A percentile compares a stretch with the other conserved stretches of the same genome.
These are phyloP conservation scores for Tetracentron sinense DNA, from an alignment of 164 flowering plant genomes.

Conservation along the genomic window DNA sequence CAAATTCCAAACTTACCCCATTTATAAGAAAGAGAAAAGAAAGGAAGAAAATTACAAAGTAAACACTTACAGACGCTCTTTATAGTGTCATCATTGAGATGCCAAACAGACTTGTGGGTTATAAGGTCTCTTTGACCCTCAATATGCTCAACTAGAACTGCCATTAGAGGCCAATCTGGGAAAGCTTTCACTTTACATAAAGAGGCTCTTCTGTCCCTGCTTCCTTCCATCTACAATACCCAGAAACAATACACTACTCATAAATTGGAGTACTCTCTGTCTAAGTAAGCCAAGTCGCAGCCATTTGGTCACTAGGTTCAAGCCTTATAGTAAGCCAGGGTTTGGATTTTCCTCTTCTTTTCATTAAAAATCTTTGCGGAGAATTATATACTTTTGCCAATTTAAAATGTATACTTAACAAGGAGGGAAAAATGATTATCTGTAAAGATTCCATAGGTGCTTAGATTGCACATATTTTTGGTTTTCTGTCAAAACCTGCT, in stretches of 20 bases:
- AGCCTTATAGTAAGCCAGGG: too few species aligned
- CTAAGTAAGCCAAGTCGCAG: too few species aligned
- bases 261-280: too few species aligned
- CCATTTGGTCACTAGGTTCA: too few species aligned
- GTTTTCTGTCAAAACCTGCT: too few species aligned
- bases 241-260: not conserved
- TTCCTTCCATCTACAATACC: constrained; percentile 21
- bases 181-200: constrained; percentile 45
- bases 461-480: too few species aligned
- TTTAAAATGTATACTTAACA: too few species aligned
- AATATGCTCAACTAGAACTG: constrained; percentile 66
- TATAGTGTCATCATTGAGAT: constrained; percentile 72
- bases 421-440: too few species aligned
- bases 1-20: not conserved
- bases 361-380: too few species aligned
- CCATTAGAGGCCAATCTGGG: constrained; percentile 76
- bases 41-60: not conserved
- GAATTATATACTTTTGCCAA: too few species aligned
- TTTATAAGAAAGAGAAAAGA: not conserved
- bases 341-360: too few species aligned
- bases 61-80: constrained; percentile 75
- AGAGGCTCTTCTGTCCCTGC: constrained; percentile 32
- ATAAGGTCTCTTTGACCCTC: constrained; percentile 77
- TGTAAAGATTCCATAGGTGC: too few species aligned
- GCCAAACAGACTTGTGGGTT: constrained; percentile 69